Percentiles rank a stretch among this genome's conserved stretches.
These are phyloP conservation scores for Penicillium sp. DNA, from an alignment of 2,329 filamentous ascomycete species.

Conservation along the genomic window DNA sequence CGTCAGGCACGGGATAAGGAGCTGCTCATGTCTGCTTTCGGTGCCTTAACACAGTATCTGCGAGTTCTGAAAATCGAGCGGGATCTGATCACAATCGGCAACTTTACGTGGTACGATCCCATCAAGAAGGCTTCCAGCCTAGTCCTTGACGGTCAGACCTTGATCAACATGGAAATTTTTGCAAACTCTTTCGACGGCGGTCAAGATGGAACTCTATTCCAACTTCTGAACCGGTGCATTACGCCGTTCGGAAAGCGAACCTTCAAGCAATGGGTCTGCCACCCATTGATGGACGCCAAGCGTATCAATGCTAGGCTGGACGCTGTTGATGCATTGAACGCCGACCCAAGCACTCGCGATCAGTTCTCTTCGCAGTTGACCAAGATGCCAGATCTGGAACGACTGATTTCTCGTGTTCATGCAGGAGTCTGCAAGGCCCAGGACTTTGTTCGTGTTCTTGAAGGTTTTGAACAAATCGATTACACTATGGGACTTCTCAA, in stretches of 20 bases:
- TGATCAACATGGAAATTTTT: constrained; percentile 98
- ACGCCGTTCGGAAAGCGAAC: constrained; percentile 96
- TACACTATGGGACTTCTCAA: constrained; percentile 83
- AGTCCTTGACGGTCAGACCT: constrained; percentile 89
- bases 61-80: constrained; percentile 84
- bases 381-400: constrained; percentile 91
- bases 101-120: constrained; percentile 88
- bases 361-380: constrained; percentile 85
- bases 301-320: constrained; percentile 94
- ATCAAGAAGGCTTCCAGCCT: constrained; percentile 88
- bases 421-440: constrained; percentile 86
- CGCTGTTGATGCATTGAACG: constrained; percentile 89
- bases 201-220: constrained; percentile 82
- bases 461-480: constrained; percentile 97
- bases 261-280: constrained; percentile 96
- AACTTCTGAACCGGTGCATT: constrained; percentile 87
- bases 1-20: constrained; percentile 75
- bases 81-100: constrained; percentile 82
- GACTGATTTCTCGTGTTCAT: constrained; percentile 91
- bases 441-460: constrained; percentile 89
- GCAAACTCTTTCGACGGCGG: constrained; percentile 89
- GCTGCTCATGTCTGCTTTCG: constrained; percentile 84
- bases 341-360: constrained; percentile 76
- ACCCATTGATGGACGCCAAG: constrained; percentile 80
- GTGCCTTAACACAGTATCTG: constrained; percentile 85